A percentile compares a stretch with the other conserved stretches of the same genome.
Conservation (phyloP, 129 eudicot species). For the Centaurea solstitialis region DNA sequence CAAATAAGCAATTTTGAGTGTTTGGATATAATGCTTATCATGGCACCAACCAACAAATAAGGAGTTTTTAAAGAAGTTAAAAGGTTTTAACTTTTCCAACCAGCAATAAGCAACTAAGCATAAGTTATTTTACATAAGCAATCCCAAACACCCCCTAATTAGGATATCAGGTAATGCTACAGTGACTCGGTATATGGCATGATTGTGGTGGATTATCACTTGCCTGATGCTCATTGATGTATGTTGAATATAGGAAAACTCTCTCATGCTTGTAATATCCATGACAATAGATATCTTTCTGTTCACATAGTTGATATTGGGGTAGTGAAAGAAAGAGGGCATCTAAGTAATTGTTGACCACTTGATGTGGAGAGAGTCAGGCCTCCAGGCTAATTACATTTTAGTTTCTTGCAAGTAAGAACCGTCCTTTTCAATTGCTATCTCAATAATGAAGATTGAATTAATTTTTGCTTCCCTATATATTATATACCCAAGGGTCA, state of each 20-base stretch:
- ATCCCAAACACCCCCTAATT: too few relatives aligned
- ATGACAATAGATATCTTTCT: not conserved
- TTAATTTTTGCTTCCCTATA: not conserved
- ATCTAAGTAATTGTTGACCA: not conserved
- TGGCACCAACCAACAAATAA: too few relatives aligned
- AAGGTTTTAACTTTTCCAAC: too few relatives aligned
- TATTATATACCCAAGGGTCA: not conserved
- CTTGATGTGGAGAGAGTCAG: slow-evolving; percentile 2
- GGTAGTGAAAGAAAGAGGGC: slow-evolving; percentile 3
- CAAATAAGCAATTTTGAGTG: too few relatives aligned
- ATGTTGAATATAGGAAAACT: not conserved
- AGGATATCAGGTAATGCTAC: not conserved
- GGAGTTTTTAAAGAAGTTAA: too few relatives aligned
- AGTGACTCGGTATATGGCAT: not conserved
- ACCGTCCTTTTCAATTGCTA: not conserved
- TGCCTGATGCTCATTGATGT: not conserved
- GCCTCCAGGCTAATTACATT: not conserved
- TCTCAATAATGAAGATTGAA: slow-evolving; percentile 4
- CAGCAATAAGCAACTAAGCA: too few relatives aligned
- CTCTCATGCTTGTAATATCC: not conserved
- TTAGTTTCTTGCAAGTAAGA: not conserved
- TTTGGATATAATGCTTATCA: too few relatives aligned
- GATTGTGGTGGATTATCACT: not conserved
- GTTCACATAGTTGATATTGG: not conserved
- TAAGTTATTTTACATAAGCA: too few relatives aligned